Evolutionary conservation across 768 basidiomycete genomes (phyloP).

Genomic region (Termitomyces sp.): DNA sequence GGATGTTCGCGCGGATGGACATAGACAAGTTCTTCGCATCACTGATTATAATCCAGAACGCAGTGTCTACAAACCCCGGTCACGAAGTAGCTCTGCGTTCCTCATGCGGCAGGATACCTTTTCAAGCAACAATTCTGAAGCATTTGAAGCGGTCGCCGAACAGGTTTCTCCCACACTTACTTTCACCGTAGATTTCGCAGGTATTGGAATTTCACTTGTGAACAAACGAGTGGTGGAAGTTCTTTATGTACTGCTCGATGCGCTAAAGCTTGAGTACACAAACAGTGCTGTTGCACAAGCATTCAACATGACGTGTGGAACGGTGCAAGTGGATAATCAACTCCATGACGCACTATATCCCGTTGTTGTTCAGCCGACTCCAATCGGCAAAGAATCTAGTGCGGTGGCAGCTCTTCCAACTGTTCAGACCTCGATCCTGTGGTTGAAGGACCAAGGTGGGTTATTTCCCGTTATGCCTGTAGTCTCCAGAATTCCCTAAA

Average conservation of each 20-base stretch:
- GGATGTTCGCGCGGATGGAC: conserved; percentile 88
- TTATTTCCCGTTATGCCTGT: background rate
- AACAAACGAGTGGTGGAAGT: conserved; percentile 88
- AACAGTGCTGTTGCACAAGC: conserved; percentile 78
- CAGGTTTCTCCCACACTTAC: conserved; percentile 65
- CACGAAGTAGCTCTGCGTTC: conserved; percentile 41
- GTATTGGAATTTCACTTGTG: conserved; percentile 89
- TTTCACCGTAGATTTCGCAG: conserved; percentile 75
- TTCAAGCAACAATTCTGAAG: conserved; percentile 63
- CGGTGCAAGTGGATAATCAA: conserved; percentile 94
- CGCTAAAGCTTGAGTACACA: conserved; percentile 81
- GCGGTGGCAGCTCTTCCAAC: conserved; percentile 84
- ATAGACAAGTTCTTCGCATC: conserved; percentile 81
- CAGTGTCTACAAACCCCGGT: conserved; percentile 84
- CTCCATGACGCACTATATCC: conserved; percentile 95
- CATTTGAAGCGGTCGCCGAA: conserved; percentile 82
- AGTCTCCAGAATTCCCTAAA: background rate
- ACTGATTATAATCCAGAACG: conserved; percentile 81
- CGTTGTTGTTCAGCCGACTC: conserved; percentile 92
- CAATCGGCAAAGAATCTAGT: conserved; percentile 71
- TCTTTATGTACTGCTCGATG: conserved; percentile 77
- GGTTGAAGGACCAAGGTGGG: conserved; percentile 91
- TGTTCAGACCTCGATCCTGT: conserved; percentile 81
- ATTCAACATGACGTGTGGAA: conserved; percentile 77
- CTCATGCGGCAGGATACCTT: conserved; percentile 66